phyloP scores from a whole-genome alignment of 768 basidiomycete genomes.

The Kwoniella shandongensis region DNA sequence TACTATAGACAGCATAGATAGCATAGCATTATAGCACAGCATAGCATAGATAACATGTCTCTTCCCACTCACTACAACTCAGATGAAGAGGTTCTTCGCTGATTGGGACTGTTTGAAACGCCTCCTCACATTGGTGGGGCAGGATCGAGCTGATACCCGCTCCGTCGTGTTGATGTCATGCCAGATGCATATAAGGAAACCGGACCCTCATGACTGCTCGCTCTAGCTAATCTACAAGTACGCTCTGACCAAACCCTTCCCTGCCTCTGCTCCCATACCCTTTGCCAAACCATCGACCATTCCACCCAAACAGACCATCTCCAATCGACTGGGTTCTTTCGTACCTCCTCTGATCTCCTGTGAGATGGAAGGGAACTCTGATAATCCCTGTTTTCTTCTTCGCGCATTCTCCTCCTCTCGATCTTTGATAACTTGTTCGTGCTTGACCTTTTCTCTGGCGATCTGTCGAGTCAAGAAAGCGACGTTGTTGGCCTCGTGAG shows the following conservation, averaged over 20 bases:
- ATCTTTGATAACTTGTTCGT: constrained; percentile 76
- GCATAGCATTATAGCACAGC: no score
- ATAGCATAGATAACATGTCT: no score
- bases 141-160: no score
- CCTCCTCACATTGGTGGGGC: no score
- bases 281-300: constrained; percentile 84
- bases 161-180: neutral
- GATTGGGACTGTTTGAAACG: no score
- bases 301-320: constrained; percentile 79
- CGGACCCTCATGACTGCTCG: neutral
- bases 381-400: constrained; percentile 76
- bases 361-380: constrained; percentile 84
- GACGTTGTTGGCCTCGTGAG: constrained; percentile 87
- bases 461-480: constrained; percentile 86
- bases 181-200: constrained; percentile 3
- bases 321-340: constrained; percentile 80
- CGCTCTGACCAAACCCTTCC: constrained; percentile 74
- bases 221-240: constrained; percentile 55
- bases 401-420: constrained; percentile 82
- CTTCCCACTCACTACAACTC: no score
- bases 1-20: neutral
- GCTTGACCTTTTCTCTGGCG: constrained; percentile 74
- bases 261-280: constrained; percentile 66
- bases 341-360: constrained; percentile 81
- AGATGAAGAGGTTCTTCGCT: no score